phyloP scores from a whole-genome alignment of 805 yeast species.

The Saccharomycopsis capsularis region DNA sequence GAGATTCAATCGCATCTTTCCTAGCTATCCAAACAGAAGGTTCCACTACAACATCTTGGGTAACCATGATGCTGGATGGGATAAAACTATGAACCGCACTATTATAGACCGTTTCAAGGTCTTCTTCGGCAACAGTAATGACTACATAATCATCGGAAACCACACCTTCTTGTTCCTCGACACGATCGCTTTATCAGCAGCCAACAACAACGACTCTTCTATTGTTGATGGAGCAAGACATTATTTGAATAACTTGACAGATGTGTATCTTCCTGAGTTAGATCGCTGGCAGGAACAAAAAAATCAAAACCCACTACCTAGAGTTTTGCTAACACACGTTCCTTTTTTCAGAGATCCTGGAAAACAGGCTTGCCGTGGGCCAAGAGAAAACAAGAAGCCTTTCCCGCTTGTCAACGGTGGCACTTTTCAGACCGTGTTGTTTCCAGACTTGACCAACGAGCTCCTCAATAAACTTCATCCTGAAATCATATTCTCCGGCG shows the following conservation, averaged over 20 bases:
- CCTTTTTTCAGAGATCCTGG: constrained; percentile 72
- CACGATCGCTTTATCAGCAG: constrained; percentile 72
- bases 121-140: constrained; percentile 58
- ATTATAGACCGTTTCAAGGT: constrained; percentile 58
- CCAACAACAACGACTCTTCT: constrained; percentile 37
- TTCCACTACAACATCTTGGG: constrained; percentile 42
- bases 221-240: constrained; percentile 35
- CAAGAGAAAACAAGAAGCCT: constrained; percentile 56
- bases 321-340: constrained; percentile 76
- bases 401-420: constrained; percentile 71
- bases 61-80: constrained; percentile 95
- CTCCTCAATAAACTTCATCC: constrained; percentile 61
- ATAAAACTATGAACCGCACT: constrained; percentile 53
- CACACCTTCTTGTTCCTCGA: constrained; percentile 76
- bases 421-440: constrained; percentile 89
- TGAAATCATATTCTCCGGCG: constrained; percentile 73
- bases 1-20: constrained; percentile 65
- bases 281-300: constrained; percentile 21
- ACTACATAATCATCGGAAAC: constrained; percentile 47
- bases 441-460: constrained; percentile 48
- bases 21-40: constrained; percentile 41
- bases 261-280: constrained; percentile 25
- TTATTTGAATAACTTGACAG: constrained; percentile 37
- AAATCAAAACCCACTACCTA: constrained; percentile 37
- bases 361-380: constrained; percentile 62